A percentile compares a stretch with the other conserved stretches of the same genome.
Evolutionary conservation across 2,329 filamentous ascomycete genomes (phyloP).

Genomic region (Pyrenochaeta sp.): DNA sequence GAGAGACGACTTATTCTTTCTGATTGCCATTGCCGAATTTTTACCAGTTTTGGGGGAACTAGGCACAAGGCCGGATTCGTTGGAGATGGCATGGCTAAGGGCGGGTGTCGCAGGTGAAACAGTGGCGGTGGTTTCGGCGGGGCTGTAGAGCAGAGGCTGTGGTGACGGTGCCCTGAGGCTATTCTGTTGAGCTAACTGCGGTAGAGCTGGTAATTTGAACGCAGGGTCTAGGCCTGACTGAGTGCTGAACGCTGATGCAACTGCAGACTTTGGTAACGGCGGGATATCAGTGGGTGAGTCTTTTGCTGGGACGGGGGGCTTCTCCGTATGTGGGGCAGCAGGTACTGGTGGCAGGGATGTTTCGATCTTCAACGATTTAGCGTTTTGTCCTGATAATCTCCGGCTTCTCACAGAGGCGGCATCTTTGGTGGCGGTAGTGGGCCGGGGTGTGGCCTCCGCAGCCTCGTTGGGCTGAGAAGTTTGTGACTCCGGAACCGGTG

Average conservation of each 20-base stretch:
- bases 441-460: conserved; percentile 39
- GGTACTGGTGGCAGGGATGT: conserved; percentile 61
- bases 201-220: conserved; percentile 44
- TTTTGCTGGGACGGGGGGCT: conserved; percentile 41
- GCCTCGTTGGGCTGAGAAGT: conserved; percentile 30
- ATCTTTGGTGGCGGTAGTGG: conserved; percentile 35
- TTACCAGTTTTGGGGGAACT: conserved; percentile 48
- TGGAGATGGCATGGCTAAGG: conserved; percentile 51
- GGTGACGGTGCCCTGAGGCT: conserved; percentile 42
- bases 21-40: conserved; percentile 44
- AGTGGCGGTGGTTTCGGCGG: conserved; percentile 52
- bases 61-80: conserved; percentile 52
- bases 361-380: conserved; percentile 88
- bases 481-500: conserved; percentile 42
- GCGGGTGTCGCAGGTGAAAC: conserved; percentile 50
- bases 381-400: conserved; percentile 80
- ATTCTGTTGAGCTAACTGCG: conserved; percentile 34
- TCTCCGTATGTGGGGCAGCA: conserved; percentile 46
- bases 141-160: conserved; percentile 48
- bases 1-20: conserved; percentile 62
- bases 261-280: conserved; percentile 47
- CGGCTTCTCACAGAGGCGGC: conserved; percentile 71
- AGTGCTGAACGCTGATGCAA: conserved; percentile 36
- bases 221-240: conserved; percentile 37
- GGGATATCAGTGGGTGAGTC: conserved; percentile 43